Conservation (phyloP, 129 eudicot genomes). For the Rutidosis leptorrhynchoides region DNA sequence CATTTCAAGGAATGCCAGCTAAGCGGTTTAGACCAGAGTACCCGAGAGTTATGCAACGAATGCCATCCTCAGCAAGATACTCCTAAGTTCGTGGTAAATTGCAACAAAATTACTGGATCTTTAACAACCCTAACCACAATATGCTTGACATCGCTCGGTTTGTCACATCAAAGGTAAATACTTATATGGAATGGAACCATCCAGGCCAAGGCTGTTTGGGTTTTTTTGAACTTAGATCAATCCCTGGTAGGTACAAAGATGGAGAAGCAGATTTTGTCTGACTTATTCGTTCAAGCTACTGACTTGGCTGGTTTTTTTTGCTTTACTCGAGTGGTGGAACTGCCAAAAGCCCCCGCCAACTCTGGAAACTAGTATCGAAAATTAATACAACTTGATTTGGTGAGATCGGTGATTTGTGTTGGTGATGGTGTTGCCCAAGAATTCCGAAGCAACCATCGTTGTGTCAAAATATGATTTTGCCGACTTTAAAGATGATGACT, state of each 20-base stretch:
- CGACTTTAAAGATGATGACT: slow-evolving; percentile 16
- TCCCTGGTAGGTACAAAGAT: slow-evolving; percentile 24
- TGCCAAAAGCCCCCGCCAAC: slow-evolving; percentile 17
- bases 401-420: too few species aligned
- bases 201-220: slow-evolving; percentile 14
- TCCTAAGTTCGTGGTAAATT: slow-evolving; percentile 37
- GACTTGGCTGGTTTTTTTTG: slow-evolving; percentile 16
- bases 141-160: slow-evolving; percentile 1
- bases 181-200: slow-evolving; percentile 18
- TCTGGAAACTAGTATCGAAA: slow-evolving; percentile 11
- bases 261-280: slow-evolving; percentile 32
- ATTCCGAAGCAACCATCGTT: slow-evolving; percentile 17
- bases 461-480: slow-evolving; percentile 26
- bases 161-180: slow-evolving; percentile 12
- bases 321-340: neutral
- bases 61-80: slow-evolving; percentile 73
- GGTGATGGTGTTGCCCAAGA: slow-evolving; percentile 13
- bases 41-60: slow-evolving; percentile 51
- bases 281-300: slow-evolving; percentile 3
- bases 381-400: slow-evolving; percentile 25
- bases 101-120: slow-evolving; percentile 23
- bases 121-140: slow-evolving; percentile 27
- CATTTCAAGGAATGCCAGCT: slow-evolving; percentile 55
- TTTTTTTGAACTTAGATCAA: slow-evolving; percentile 17
- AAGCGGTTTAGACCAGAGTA: slow-evolving; percentile 70